Evolutionary conservation across 176 grass and related monocot species (phyloP).

Genomic region (Elaeis guineensis): DNA sequence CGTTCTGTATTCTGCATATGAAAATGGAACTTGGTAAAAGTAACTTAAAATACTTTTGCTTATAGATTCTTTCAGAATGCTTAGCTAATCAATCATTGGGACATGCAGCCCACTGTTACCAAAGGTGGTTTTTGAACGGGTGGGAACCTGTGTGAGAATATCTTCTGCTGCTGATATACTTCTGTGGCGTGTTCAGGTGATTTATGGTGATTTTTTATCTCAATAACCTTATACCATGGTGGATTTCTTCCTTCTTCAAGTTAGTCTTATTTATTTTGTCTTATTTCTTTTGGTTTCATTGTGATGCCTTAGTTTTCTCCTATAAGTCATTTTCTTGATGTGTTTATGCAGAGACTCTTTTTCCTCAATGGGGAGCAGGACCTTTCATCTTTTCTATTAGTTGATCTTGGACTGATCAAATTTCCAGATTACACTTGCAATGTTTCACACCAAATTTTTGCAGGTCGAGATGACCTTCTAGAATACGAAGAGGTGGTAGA

Average conservation of each 20-base stretch:
- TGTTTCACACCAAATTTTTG: conserved; percentile 55
- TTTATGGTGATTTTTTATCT: not conserved
- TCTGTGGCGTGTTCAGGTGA: conserved; percentile 81
- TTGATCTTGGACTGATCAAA: conserved; percentile 76
- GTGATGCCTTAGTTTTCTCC: not conserved
- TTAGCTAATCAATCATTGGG: conserved; percentile 19
- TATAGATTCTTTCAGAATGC: conserved; percentile 8
- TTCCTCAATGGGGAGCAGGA: conserved; percentile 95
- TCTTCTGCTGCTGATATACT: conserved; percentile 53
- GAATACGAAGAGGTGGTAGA: conserved; percentile 67
- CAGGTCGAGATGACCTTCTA: conserved; percentile 49
- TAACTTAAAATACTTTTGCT: conserved; percentile 21
- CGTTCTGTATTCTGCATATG: conserved; percentile 43
- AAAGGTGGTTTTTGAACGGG: conserved; percentile 43
- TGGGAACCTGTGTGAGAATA: conserved; percentile 61
- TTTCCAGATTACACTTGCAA: conserved; percentile 67
- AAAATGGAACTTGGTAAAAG: conserved; percentile 57
- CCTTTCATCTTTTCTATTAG: conserved; percentile 81
- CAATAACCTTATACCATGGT: not conserved
- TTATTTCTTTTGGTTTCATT: no score
- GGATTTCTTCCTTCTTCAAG: conserved; percentile 5
- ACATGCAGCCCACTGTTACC: conserved; percentile 48
- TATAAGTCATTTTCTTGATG: conserved; percentile 14
- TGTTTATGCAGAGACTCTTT: conserved; percentile 68
- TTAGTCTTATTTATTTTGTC: no score